phyloP scores from a whole-genome alignment of 768 basidiomycete genomes.

The Suillus clintonianus region DNA sequence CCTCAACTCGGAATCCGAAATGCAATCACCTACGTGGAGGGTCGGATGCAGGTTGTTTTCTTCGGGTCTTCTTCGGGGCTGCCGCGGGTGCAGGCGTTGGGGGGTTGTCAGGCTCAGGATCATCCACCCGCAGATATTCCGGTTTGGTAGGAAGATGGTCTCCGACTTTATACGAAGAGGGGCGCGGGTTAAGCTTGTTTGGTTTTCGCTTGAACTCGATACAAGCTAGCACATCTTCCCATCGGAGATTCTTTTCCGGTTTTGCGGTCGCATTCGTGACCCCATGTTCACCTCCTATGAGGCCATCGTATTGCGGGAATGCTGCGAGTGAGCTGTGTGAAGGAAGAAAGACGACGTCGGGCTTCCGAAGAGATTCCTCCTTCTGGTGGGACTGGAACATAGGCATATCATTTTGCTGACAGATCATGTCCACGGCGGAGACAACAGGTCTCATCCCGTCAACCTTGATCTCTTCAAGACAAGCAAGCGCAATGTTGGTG shows the following conservation, averaged over 20 bases:
- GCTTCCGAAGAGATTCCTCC: not conserved
- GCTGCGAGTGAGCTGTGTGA: not conserved
- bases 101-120: not conserved
- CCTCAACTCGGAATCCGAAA: not conserved
- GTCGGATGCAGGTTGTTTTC: not conserved
- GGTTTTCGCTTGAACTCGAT: too few relatives aligned
- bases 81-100: not conserved
- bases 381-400: not conserved
- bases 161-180: not conserved
- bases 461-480: conserved; percentile 1
- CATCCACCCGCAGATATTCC: not conserved
- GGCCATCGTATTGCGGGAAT: not conserved
- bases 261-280: not conserved
- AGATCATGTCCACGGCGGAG: not conserved
- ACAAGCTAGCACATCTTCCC: not conserved
- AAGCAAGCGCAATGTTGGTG: not conserved
- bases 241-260: not conserved
- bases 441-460: not conserved
- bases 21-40: not conserved
- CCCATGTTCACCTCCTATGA: not conserved
- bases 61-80: too few relatives aligned
- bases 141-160: not conserved
- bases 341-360: conserved; percentile 2
- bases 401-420: not conserved
- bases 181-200: too few relatives aligned